These are phyloP conservation scores for Pseudocercospora musae DNA, from an alignment of 2,329 filamentous ascomycete species.

Conservation along the genomic window DNA sequence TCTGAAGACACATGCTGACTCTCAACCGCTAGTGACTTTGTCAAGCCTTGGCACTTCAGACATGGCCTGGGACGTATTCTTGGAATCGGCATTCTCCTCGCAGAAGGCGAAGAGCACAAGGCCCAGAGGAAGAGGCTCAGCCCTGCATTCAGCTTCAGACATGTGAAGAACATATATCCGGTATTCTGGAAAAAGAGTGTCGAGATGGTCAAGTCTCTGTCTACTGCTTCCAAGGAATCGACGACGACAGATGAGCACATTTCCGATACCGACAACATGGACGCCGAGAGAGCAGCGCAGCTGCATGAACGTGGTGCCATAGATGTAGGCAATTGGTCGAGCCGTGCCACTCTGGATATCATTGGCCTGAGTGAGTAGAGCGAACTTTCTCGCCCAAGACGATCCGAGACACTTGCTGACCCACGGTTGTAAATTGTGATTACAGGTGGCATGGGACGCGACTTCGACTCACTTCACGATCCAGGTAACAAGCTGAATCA, in stretches of 20 bases:
- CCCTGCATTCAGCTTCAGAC: conserved; percentile 51
- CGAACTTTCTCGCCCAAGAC: not conserved
- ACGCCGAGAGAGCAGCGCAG: conserved; percentile 25
- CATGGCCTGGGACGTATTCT: conserved; percentile 60
- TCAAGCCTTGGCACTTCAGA: conserved; percentile 47
- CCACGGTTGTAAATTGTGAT: not conserved
- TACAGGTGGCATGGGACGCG: conserved; percentile 50
- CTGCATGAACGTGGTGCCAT: conserved; percentile 37
- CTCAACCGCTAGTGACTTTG: conserved; percentile 37
- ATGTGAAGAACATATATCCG: conserved; percentile 50
- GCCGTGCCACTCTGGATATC: conserved; percentile 56
- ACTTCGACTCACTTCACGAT: conserved; percentile 53
- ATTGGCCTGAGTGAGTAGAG: conserved; percentile 49
- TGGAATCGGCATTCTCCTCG: conserved; percentile 69
- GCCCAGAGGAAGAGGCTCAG: conserved; percentile 50
- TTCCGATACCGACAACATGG: conserved; percentile 17
- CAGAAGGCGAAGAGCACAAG: conserved; percentile 90
- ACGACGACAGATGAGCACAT: conserved; percentile 11
- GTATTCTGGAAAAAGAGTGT: conserved; percentile 48
- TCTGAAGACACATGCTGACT: not conserved
- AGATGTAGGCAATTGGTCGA: conserved; percentile 47
- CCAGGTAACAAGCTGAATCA: conserved; percentile 51
- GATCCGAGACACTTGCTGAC: not conserved
- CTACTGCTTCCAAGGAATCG: conserved; percentile 33
- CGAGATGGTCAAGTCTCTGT: conserved; percentile 39